phyloP scores from a whole-genome alignment of 352 stramenopile genomes.

The Pythium plurisporium region DNA sequence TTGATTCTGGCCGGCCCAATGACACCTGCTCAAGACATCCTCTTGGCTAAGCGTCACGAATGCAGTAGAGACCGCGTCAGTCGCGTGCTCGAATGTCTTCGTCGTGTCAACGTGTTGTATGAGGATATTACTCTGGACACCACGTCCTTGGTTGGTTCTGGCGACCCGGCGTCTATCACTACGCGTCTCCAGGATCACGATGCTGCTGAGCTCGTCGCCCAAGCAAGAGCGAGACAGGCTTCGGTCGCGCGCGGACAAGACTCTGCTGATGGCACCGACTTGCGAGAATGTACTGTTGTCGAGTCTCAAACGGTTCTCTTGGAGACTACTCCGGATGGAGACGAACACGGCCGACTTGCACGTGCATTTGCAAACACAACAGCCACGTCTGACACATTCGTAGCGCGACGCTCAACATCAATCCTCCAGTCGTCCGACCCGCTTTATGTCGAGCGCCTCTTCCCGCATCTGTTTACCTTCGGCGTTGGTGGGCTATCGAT shows the following conservation, averaged over 20 bases:
- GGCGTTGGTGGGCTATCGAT: conserved; percentile 18
- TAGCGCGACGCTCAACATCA: conserved; percentile 8
- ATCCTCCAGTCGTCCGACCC: conserved; percentile 17
- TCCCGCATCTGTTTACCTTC: conserved; percentile 21
- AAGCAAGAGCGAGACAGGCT: conserved; percentile 6
- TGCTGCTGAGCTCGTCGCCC: not conserved
- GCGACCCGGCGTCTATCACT: not conserved
- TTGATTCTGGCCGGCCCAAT: conserved; percentile 26
- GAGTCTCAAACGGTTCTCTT: conserved; percentile 21
- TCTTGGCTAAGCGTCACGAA: conserved; percentile 18
- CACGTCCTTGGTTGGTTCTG: too few species aligned
- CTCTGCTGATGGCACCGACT: not conserved
- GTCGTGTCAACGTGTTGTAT: conserved; percentile 20
- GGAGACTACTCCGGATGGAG: conserved; percentile 2
- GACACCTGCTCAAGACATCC: conserved; percentile 15
- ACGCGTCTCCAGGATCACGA: conserved; percentile 1
- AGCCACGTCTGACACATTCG: not conserved
- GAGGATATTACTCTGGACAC: not conserved
- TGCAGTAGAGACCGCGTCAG: conserved; percentile 13
- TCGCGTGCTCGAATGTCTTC: not conserved
- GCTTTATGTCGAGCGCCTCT: conserved; percentile 22
- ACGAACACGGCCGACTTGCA: conserved; percentile 2
- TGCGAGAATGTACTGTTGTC: conserved; percentile 1
- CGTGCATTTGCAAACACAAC: conserved; percentile 4
- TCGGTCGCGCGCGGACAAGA: not conserved